Evolutionary conservation across 208 protist species (phyloP).

Genomic region (Leishmania major): DNA sequence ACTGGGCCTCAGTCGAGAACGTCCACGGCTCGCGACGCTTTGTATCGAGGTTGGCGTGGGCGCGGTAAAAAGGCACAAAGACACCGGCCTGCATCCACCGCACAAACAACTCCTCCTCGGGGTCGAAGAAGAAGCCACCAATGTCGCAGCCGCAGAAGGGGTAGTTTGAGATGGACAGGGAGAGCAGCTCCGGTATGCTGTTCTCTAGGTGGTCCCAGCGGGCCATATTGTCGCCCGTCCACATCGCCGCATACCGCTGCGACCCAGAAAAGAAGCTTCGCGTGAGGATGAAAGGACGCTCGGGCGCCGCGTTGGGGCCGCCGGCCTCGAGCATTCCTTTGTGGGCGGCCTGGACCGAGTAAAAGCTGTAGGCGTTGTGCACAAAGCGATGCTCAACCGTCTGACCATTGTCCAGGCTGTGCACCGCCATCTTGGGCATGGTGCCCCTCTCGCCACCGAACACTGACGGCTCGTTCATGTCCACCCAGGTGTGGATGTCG

Average conservation of each 20-base stretch:
- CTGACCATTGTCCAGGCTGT: conserved; percentile 65
- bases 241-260: conserved; percentile 97
- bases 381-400: conserved; percentile 94
- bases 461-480: conserved; percentile 99
- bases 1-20: conserved; percentile 79
- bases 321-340: conserved; percentile 85
- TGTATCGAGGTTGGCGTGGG: conserved; percentile 96
- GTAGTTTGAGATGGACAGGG: conserved; percentile 95
- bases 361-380: conserved; percentile 98
- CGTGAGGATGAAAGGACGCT: conserved; percentile 98
- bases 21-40: conserved; percentile 98
- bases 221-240: conserved; percentile 98
- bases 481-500: conserved; percentile 98
- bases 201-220: conserved; percentile 95
- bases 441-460: conserved; percentile 96
- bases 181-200: conserved; percentile 96
- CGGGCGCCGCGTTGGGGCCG: conserved; percentile 23
- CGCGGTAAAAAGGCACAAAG: conserved; percentile 98
- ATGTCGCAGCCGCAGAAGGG: conserved; percentile 97
- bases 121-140: conserved; percentile 98
- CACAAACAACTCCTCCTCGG: conserved; percentile 95
- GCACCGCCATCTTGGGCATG: conserved; percentile 94
- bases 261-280: conserved; percentile 98
- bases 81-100: conserved; percentile 98
- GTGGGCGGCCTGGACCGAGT: conserved; percentile 87